phyloP scores from a whole-genome alignment of 192 early-diverging fungal genomes.

The Mortierella claussenii region DNA sequence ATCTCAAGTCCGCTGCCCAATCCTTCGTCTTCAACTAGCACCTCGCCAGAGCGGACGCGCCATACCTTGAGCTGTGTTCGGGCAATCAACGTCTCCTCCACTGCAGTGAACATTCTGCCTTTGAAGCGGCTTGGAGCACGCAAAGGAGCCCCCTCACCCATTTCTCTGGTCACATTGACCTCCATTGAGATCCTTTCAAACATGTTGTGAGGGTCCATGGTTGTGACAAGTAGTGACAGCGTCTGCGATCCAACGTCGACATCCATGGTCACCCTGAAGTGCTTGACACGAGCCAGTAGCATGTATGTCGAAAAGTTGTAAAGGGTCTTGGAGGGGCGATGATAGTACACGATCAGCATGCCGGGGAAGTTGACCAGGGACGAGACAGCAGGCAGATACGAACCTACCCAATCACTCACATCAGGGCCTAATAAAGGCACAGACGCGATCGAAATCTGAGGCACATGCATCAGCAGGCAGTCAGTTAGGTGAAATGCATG shows the following conservation, averaged over 20 bases:
- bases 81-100: constrained; percentile 45
- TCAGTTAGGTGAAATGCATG: too few relatives aligned
- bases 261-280: constrained; percentile 30
- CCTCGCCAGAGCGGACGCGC: constrained; percentile 24
- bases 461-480: too few relatives aligned
- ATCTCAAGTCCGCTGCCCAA: constrained; percentile 46
- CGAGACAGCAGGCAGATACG: constrained; percentile 6
- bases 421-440: constrained; percentile 27
- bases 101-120: constrained; percentile 37
- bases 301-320: constrained; percentile 56
- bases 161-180: constrained; percentile 36
- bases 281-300: constrained; percentile 5
- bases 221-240: constrained; percentile 18
- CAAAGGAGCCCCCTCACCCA: constrained; percentile 54
- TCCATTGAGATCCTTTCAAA: constrained; percentile 25
- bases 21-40: constrained; percentile 43
- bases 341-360: constrained; percentile 44
- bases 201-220: constrained; percentile 11
- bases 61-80: constrained; percentile 28
- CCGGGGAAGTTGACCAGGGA: constrained; percentile 28
- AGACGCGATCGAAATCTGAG: constrained; percentile 29
- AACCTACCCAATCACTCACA: constrained; percentile 25
- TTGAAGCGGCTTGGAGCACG: constrained; percentile 46
- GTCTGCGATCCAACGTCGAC: constrained; percentile 13
- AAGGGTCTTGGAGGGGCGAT: constrained; percentile 45